phyloP scores from a whole-genome alignment of 768 basidiomycete species.

The Dictyophora rubrovolvata region DNA sequence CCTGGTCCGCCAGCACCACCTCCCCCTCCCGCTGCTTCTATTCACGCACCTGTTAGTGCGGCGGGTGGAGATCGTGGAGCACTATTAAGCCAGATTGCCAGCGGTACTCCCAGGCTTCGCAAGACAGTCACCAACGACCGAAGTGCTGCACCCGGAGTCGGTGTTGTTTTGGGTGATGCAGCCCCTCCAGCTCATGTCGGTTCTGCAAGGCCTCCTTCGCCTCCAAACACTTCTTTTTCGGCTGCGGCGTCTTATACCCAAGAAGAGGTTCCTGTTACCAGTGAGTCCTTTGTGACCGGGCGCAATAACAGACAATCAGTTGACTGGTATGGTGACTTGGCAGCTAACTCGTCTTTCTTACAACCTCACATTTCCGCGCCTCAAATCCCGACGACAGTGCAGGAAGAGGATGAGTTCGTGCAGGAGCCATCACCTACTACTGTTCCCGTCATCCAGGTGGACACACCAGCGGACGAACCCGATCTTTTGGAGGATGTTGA shows the following conservation, averaged over 20 bases:
- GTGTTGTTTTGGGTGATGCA: conserved; percentile 68
- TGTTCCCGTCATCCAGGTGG: conserved; percentile 50
- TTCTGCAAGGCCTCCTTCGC: conserved; percentile 33
- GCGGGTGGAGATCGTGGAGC: conserved; percentile 47
- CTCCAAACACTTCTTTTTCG: conserved; percentile 24
- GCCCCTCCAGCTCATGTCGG: conserved; percentile 64
- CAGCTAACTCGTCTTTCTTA: conserved; percentile 42
- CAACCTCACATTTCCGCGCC: conserved; percentile 21
- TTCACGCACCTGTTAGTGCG: conserved; percentile 25
- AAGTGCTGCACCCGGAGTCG: conserved; percentile 57
- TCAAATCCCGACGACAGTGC: conserved; percentile 41
- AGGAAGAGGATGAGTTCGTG: conserved; percentile 51
- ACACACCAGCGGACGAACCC: conserved; percentile 22
- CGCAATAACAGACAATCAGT: conserved; percentile 64
- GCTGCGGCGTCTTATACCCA: conserved; percentile 20
- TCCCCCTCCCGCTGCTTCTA: conserved; percentile 19
- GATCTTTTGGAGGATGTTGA: conserved; percentile 70
- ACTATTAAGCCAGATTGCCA: conserved; percentile 70
- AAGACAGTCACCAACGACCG: conserved; percentile 80
- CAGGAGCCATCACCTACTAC: conserved; percentile 14
- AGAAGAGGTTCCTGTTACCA: conserved; percentile 13
- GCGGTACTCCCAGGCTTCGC: conserved; percentile 53
- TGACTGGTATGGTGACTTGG: conserved; percentile 86
- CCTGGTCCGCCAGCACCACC: conserved; percentile 20
- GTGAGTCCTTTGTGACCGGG: conserved; percentile 13